Evolutionary conservation across 805 yeast species (phyloP), one percentile per base, ranked within the genome.

Genomic region (Metschnikowia drakensbergensis): DNA sequence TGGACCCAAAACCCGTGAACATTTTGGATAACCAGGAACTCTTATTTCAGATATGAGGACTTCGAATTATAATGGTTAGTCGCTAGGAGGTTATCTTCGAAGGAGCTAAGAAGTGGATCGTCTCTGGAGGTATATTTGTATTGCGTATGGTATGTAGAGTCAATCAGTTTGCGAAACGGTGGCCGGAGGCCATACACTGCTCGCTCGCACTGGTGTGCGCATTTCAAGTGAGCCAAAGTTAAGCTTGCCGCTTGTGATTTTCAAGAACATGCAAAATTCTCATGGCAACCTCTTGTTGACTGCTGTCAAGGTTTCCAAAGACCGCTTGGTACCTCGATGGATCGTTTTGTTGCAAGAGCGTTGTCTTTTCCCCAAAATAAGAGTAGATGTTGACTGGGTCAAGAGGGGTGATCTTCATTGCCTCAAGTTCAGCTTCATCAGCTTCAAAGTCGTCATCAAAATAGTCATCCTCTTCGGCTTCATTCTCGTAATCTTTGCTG

Each of bases 361-460:
- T 50, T 13, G 88, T 66, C 17, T 79, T 75, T 17, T 79, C 76
- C 48, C 83, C 80, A 65, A 90, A 82, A 2, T 81, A 79, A 11
- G 74, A 73, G 65, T 83, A 89, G 3, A 86, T 83, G 61, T 92
- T 86, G 43, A 90, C 68, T 37, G 74, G 71, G 61, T 92, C 97
- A 42, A 94, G 75, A 3, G 95, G 84, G 1, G 92, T 85, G 54
- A 83, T 85, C 26, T 86, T 79, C 61, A 86, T 72, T 7, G 96
- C 96, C 60, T 91, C 97, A 40, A 83, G 82, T 39, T 87, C 75
- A 6, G 86, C 94, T 42, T 86, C 94, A 44, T 81, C 83, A 7
- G 81, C 82, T 54, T 80, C 85, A 44, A 62, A 63, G 41, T 57
- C 55, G 4, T 57, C 60, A 13, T 57, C 58, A 47, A 53, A 55